These are phyloP conservation scores for Amanita pallidorosea DNA, from an alignment of 768 basidiomycete genomes.

Conservation along the genomic window DNA sequence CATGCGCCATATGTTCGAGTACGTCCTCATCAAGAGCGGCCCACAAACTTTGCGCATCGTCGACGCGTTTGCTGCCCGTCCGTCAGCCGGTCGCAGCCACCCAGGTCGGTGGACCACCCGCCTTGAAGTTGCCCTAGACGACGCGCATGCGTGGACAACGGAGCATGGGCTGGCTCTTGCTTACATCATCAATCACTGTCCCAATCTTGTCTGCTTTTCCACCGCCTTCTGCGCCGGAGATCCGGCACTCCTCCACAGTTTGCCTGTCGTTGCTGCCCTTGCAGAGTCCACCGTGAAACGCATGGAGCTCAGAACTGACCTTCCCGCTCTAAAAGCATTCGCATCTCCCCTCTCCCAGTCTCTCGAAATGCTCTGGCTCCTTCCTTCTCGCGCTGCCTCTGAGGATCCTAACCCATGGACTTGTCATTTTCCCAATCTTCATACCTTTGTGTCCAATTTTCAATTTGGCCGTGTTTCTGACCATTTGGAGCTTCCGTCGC, in stretches of 20 bases:
- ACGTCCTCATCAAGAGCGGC: constrained; percentile 14
- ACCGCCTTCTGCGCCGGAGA: constrained; percentile 11
- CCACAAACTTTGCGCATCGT: constrained; percentile 12
- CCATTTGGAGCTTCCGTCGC: constrained; percentile 10
- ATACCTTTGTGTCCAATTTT: constrained; percentile 10
- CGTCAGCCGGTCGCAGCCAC: background rate
- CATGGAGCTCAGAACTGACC: constrained; percentile 12
- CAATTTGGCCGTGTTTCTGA: background rate
- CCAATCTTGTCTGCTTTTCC: constrained; percentile 16
- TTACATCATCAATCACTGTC: constrained; percentile 13
- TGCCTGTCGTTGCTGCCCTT: constrained; percentile 4
- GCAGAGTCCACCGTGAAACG: constrained; percentile 11
- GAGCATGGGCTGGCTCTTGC: constrained; percentile 12
- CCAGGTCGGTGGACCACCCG: constrained; percentile 13
- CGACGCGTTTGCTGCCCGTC: constrained; percentile 5
- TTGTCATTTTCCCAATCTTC: constrained; percentile 12
- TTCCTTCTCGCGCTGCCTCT: constrained; percentile 6
- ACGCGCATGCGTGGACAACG: constrained; percentile 11
- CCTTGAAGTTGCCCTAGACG: constrained; percentile 16
- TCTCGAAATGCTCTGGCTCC: constrained; percentile 15
- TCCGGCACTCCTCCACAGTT: constrained; percentile 7
- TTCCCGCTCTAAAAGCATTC: constrained; percentile 6
- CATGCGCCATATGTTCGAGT: constrained; percentile 10
- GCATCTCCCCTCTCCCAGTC: constrained; percentile 4
- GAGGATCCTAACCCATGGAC: background rate